Conservation (phyloP, 2,329 filamentous ascomycete species). For the Capronia epimyces region DNA sequence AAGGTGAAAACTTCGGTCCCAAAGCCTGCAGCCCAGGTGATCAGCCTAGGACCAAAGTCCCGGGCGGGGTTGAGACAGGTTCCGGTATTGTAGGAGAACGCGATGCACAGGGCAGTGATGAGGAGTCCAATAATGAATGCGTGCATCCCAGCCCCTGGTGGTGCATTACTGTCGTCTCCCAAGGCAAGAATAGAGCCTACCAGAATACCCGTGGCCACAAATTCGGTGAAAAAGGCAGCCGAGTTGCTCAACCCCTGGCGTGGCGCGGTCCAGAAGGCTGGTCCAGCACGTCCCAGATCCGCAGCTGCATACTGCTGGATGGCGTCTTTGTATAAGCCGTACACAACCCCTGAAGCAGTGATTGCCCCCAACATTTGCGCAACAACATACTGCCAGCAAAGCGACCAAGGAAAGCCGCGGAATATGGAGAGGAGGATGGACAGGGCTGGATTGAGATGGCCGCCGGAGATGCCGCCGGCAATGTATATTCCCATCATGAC, state of each 20-base stretch:
- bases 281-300: conserved; percentile 25
- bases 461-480: conserved; percentile 45
- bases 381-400: conserved; percentile 31
- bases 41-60: conserved; percentile 36
- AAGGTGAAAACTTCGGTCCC: conserved; percentile 31
- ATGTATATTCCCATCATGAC: conserved; percentile 42
- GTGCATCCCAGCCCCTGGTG: conserved; percentile 42
- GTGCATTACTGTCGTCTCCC: conserved; percentile 42
- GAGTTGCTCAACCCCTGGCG: conserved; percentile 28
- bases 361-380: conserved; percentile 37
- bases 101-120: conserved; percentile 32
- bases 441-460: conserved; percentile 46
- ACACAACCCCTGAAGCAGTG: conserved; percentile 34
- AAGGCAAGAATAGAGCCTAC: conserved; percentile 35
- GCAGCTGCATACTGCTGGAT: conserved; percentile 29
- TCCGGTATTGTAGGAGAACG: conserved; percentile 37
- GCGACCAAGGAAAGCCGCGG: conserved; percentile 34
- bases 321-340: conserved; percentile 35
- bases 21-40: conserved; percentile 34
- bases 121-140: conserved; percentile 45
- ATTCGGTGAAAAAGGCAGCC: conserved; percentile 38
- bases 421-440: conserved; percentile 36
- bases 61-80: conserved; percentile 36
- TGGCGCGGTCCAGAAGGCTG: conserved; percentile 32
- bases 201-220: conserved; percentile 34